Evolutionary conservation across 148 eudicot genomes (phyloP).

Genomic region (Chenopodium quinoa): DNA sequence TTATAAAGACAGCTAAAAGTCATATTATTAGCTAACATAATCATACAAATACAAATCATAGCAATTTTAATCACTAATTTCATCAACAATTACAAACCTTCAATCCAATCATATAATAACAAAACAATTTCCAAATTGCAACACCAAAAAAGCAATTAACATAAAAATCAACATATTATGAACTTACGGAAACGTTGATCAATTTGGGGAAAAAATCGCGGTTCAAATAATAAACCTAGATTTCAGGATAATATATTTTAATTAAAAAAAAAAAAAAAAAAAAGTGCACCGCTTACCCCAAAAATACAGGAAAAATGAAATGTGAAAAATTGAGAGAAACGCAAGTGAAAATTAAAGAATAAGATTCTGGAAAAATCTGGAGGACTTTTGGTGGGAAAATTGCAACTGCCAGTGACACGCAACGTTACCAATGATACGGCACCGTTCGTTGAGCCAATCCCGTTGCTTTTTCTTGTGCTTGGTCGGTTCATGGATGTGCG

Average conservation of each 20-base stretch:
- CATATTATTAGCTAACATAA: not conserved
- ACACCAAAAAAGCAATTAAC: no score
- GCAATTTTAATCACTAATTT: not conserved
- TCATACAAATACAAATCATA: not conserved
- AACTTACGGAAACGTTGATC: not conserved
- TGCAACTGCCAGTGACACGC: not conserved
- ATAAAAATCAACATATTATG: not conserved
- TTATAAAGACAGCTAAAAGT: not conserved
- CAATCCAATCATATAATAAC: no score
- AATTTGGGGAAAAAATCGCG: not conserved
- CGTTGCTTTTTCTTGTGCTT: no score
- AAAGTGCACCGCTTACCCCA: not conserved
- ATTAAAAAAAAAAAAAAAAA: not conserved
- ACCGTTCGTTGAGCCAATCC: no score
- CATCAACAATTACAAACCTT: not conserved
- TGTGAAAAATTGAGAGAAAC: not conserved
- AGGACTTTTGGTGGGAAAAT: constrained; percentile 24
- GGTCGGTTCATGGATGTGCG: no score
- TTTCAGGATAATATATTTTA: not conserved
- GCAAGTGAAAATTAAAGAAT: not conserved
- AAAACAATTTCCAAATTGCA: not conserved
- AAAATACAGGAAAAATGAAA: not conserved
- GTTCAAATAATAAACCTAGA: not conserved
- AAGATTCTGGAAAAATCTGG: not conserved
- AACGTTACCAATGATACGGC: not conserved